Base-by-base conservation (phyloP, 78 protist species). In the Mastigamoeba balamuthi region DNA sequence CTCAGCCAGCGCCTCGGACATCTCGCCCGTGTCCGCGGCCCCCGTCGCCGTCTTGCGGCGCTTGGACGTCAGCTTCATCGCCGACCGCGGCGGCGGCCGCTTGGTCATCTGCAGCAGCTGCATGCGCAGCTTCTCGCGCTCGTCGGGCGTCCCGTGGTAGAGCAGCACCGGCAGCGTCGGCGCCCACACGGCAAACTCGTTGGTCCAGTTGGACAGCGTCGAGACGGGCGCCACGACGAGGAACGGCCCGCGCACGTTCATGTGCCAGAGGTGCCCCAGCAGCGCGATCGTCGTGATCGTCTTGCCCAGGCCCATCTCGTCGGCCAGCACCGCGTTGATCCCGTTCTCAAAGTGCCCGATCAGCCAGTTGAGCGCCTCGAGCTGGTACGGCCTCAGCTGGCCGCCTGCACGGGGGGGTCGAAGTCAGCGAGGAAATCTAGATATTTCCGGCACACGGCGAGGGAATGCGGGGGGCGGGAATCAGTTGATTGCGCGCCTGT, bases 151-250 rank as follows among this genome's bases (percentile, higher is more conserved):
- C 27, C 98, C 98, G 75, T 81, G 75, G 82, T 93, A 93, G 38
- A 69, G 41, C 2, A 88, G 23, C 40, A 65, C 41, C 27, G 10
- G 29, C 1, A 94, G 33, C 7, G 64, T 7, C 17, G 95, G 95
- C 41, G 90, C 91, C 97, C 97, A 94, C n/a, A 66, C 76, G 1
- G 41, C 33, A 40, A 28, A 72, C 75, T 97, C 99, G 38, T 80
- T 75, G 6, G 66, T 40, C 99, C 99, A 98, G 78, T 93, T 86
- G 39, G 86, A 69, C 0, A 98, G 10, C 10, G 98, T 95, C 2
- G 96, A 82, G 29, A 98, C 86, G 6, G 99, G 99, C 9, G 89
- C 99, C 0, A 96, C 83, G 35, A 98, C 70, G 25, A 98, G 85
- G 37, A 74, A 96, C 6, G 99, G 99, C 5, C 98, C 98, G 30